Conservation (phyloP, 2,329 filamentous ascomycete genomes). For the Nigrospora sphaerica region DNA sequence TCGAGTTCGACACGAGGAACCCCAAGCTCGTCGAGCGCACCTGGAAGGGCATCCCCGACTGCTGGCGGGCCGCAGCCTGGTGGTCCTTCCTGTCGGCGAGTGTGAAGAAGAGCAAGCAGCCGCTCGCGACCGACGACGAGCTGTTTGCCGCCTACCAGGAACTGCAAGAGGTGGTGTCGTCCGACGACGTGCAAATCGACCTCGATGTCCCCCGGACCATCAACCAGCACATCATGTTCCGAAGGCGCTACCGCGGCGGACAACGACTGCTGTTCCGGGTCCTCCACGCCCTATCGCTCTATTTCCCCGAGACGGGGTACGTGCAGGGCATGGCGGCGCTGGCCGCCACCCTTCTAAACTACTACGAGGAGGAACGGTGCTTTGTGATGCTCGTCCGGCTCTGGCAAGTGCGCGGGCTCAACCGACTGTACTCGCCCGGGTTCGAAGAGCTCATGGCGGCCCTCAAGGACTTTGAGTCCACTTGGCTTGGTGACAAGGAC, state of each 20-base stretch:
- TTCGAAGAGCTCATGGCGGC: conserved; percentile 85
- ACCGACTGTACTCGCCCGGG: conserved; percentile 73
- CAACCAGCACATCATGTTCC: conserved; percentile 95
- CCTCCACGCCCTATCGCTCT: conserved; percentile 83
- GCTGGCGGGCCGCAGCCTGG: conserved; percentile 91
- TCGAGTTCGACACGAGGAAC: conserved; percentile 75
- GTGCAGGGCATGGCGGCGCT: conserved; percentile 97
- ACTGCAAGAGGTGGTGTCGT: conserved; percentile 66
- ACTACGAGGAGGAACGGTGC: conserved; percentile 89
- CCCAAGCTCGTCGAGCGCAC: conserved; percentile 85
- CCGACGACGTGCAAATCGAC: conserved; percentile 95
- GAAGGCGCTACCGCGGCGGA: conserved; percentile 81
- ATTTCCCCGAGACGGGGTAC: conserved; percentile 87
- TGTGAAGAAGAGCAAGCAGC: conserved; percentile 54
- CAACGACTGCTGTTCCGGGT: conserved; percentile 90
- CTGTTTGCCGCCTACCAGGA: conserved; percentile 67
- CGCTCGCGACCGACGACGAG: conserved; percentile 60
- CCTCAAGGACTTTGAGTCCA: conserved; percentile 73
- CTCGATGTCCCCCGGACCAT: conserved; percentile 94
- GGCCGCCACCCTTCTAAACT: conserved; percentile 86
- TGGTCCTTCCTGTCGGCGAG: conserved; percentile 82
- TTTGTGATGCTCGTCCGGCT: conserved; percentile 97
- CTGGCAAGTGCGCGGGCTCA: conserved; percentile 83
- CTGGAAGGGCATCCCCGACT: conserved; percentile 97
- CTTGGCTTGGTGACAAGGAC: conserved; percentile 74